Conservation (phyloP, 371 early-diverging fungal species). For the Fennellomyces sp. region DNA sequence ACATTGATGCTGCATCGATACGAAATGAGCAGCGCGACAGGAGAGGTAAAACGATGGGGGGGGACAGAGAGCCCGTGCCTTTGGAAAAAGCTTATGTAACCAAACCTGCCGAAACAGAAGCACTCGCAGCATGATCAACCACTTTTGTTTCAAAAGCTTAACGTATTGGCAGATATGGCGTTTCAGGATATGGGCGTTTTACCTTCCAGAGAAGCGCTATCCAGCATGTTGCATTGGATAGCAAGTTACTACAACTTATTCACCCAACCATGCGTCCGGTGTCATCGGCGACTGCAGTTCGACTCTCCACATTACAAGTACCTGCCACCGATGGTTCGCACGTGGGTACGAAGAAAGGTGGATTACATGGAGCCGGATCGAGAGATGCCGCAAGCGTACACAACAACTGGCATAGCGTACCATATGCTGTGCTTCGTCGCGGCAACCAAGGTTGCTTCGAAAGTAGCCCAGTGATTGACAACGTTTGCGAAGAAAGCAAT, state of each 20-base stretch:
- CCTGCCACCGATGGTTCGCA: constrained; percentile 48
- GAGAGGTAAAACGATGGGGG: constrained; percentile 39
- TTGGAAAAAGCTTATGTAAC: too few species aligned
- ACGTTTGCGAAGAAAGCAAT: neutral
- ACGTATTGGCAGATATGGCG: constrained; percentile 31
- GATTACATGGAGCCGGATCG: constrained; percentile 11
- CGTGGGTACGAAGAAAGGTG: constrained; percentile 34
- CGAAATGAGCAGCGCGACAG: constrained; percentile 38
- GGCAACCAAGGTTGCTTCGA: constrained; percentile 18
- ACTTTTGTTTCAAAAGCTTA: constrained; percentile 41
- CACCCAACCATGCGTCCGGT: constrained; percentile 41
- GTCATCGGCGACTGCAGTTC: constrained; percentile 44
- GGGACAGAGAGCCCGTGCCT: neutral
- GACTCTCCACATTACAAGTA: constrained; percentile 49
- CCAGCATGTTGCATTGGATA: constrained; percentile 43
- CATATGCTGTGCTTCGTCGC: constrained; percentile 44
- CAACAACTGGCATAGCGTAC: constrained; percentile 25
- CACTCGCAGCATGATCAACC: constrained; percentile 29
- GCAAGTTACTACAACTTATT: constrained; percentile 41
- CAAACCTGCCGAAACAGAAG: constrained; percentile 8
- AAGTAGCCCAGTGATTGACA: constrained; percentile 2
- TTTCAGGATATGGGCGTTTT: constrained; percentile 40
- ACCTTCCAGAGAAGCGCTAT: constrained; percentile 35
- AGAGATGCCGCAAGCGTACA: constrained; percentile 8
- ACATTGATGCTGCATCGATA: constrained; percentile 38